A percentile compares a stretch with the other conserved stretches of the same genome.
Conservation (phyloP, 2,329 filamentous ascomycete genomes). For the Gyromitra esculenta region DNA sequence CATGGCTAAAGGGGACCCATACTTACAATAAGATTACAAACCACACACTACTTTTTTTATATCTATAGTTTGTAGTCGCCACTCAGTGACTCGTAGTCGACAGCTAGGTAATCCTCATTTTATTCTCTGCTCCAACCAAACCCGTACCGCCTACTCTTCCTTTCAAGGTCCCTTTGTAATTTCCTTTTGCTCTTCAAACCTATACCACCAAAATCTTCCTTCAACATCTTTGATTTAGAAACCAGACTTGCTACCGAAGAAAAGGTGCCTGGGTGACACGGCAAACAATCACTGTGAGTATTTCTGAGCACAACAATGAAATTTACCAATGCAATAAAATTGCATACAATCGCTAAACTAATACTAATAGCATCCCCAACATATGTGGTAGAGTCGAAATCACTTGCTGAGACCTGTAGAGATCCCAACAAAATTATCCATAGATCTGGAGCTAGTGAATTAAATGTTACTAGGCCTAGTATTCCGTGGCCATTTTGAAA, state of each 20-base stretch:
- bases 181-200: not conserved
- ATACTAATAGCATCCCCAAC: not conserved
- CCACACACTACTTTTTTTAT: not conserved
- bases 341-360: not conserved
- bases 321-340: not conserved
- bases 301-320: not conserved
- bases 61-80: not conserved
- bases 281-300: not conserved
- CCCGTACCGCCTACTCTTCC: not conserved
- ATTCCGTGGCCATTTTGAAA: constrained; percentile 10
- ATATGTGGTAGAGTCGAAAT: constrained; percentile 1
- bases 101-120: not conserved
- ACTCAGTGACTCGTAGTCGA: not conserved
- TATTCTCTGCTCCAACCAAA: not conserved
- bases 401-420: constrained; percentile 6
- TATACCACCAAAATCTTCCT: not conserved
- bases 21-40: not conserved
- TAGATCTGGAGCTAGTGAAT: not conserved
- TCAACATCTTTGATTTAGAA: not conserved
- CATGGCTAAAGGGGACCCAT: not conserved
- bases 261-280: not conserved
- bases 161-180: not conserved
- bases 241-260: not conserved
- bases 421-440: constrained; percentile 1
- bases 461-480: constrained; percentile 4